Evolutionary conservation across 2,329 filamentous ascomycete species (phyloP).

Genomic region (Lachnellula arida): DNA sequence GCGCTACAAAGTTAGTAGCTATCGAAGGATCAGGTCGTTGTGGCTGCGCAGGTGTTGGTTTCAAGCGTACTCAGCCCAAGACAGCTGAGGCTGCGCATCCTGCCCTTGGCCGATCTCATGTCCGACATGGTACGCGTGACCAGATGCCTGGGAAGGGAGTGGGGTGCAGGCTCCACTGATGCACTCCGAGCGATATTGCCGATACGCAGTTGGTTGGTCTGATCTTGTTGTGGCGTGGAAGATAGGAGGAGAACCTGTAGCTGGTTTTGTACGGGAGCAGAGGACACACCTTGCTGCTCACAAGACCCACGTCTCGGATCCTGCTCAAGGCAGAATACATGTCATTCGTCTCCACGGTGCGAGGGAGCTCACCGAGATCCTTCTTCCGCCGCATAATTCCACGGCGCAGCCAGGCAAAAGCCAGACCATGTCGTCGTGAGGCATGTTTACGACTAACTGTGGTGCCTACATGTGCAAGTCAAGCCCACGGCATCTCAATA

Average conservation of each 20-base stretch:
- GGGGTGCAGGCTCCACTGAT: constrained; percentile 12
- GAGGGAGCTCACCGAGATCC: constrained; percentile 17
- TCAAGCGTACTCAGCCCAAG: too few relatives aligned
- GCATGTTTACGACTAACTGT: background rate
- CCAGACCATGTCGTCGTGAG: background rate
- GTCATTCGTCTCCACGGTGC: constrained; percentile 9
- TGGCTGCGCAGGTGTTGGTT: too few relatives aligned
- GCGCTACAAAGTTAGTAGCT: too few relatives aligned
- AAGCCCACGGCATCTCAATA: background rate
- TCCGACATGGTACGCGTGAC: too few relatives aligned
- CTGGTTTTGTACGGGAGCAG: constrained; percentile 12
- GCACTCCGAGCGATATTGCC: constrained; percentile 14
- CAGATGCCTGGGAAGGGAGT: constrained; percentile 6
- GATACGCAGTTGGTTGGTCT: constrained; percentile 14
- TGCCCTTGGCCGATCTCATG: too few relatives aligned
- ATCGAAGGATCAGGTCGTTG: too few relatives aligned
- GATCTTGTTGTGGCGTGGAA: constrained; percentile 5
- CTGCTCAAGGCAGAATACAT: constrained; percentile 13
- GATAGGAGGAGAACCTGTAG: background rate
- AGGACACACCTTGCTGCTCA: constrained; percentile 12
- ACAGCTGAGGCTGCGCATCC: too few relatives aligned
- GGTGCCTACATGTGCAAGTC: background rate
- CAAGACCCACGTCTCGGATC: constrained; percentile 7
- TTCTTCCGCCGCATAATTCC: constrained; percentile 4
- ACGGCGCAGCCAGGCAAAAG: constrained; percentile 7